Evolutionary conservation across 1,139 yeast genomes (phyloP).

Genomic region (Pichia sp.): DNA sequence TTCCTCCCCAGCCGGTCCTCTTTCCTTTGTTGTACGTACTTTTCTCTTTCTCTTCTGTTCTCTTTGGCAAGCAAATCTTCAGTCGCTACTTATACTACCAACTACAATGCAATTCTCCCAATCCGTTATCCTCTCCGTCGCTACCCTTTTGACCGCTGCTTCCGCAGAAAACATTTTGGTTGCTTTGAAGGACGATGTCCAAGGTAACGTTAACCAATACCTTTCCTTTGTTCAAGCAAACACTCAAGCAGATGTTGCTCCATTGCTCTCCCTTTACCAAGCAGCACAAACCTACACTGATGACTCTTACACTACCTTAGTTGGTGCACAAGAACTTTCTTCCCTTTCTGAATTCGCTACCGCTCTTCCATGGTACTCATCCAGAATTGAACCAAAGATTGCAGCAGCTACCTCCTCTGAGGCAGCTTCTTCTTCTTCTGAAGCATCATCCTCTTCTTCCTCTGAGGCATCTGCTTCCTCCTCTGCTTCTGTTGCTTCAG

Average conservation of each 20-base stretch:
- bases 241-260: conserved; percentile 24
- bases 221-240: conserved; percentile 21
- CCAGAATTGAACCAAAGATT: conserved; percentile 29
- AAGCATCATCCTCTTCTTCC: conserved; percentile 21
- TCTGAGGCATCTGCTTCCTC: conserved; percentile 21
- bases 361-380: conserved; percentile 38
- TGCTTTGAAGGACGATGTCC: conserved; percentile 27
- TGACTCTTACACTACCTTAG: conserved; percentile 34
- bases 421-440: conserved; percentile 16
- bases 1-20: no score
- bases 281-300: conserved; percentile 34
- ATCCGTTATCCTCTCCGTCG: conserved; percentile 13
- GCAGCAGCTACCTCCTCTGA: conserved; percentile 18
- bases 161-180: conserved; percentile 21
- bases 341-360: conserved; percentile 30
- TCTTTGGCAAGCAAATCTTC: no score
- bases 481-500: conserved; percentile 17
- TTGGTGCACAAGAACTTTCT: conserved; percentile 22
- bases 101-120: conserved; percentile 19
- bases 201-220: conserved; percentile 25
- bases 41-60: background rate
- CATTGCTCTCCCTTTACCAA: conserved; percentile 29
- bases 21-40: no score
- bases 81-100: no score
- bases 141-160: conserved; percentile 18